Conservation (phyloP, 2,329 filamentous ascomycete species). For the Aureobasidium uvarum region DNA sequence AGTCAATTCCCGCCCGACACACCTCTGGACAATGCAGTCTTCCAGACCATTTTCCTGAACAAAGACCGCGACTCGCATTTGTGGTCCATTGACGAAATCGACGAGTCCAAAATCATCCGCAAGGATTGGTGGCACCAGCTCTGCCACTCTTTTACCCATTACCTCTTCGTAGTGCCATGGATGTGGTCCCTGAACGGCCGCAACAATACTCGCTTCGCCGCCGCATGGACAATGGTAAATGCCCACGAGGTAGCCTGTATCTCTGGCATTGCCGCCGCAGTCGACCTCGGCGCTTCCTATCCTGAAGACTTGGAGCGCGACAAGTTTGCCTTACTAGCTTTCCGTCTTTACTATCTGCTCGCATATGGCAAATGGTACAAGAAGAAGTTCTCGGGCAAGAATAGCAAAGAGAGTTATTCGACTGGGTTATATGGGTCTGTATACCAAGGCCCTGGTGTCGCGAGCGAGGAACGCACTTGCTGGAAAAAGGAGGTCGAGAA, state of each 20-base stretch:
- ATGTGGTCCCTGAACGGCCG: slow-evolving; percentile 70
- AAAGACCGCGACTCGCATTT: slow-evolving; percentile 54
- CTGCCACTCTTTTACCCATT: slow-evolving; percentile 63
- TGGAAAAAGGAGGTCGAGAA: slow-evolving; percentile 52
- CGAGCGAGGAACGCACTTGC: slow-evolving; percentile 52
- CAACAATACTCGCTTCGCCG: slow-evolving; percentile 62
- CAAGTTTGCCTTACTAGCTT: slow-evolving; percentile 59
- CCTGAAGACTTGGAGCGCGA: slow-evolving; percentile 62
- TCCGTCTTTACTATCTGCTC: slow-evolving; percentile 61
- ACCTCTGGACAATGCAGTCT: slow-evolving; percentile 61
- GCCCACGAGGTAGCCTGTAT: slow-evolving; percentile 70
- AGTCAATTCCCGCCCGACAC: slow-evolving; percentile 62
- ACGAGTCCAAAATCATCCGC: slow-evolving; percentile 59
- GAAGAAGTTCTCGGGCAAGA: slow-evolving; percentile 41
- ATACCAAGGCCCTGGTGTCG: slow-evolving; percentile 59
- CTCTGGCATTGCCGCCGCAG: slow-evolving; percentile 68
- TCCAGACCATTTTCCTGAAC: slow-evolving; percentile 67
- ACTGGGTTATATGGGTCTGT: slow-evolving; percentile 59
- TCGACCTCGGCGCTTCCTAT: slow-evolving; percentile 65
- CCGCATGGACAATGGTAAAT: slow-evolving; percentile 67
- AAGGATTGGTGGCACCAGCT: slow-evolving; percentile 68
- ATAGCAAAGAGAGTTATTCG: slow-evolving; percentile 56
- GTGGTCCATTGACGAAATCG: slow-evolving; percentile 61
- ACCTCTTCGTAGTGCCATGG: slow-evolving; percentile 64
- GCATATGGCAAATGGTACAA: slow-evolving; percentile 62